Conservation (phyloP, 2,329 filamentous ascomycete genomes). For the Trichoderma afroharzianum region DNA sequence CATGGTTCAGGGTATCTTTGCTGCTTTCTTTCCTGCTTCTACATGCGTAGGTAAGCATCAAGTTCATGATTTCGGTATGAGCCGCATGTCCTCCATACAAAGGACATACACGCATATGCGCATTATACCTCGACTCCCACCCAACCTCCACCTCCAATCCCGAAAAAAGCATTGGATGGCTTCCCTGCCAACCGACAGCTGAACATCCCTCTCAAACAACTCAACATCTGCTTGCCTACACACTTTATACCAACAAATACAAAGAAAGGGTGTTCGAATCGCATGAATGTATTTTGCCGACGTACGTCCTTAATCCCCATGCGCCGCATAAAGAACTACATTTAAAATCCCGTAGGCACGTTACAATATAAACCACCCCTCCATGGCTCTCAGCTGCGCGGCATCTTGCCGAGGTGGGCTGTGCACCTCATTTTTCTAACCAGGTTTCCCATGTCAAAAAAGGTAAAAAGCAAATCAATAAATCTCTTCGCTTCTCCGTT, state of each 20-base stretch:
- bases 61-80: not conserved
- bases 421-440: not conserved
- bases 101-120: not conserved
- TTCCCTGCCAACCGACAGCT: not conserved
- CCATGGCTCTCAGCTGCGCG: not conserved
- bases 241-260: not conserved
- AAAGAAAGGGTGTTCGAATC: not conserved
- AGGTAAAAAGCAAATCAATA: not conserved
- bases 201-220: not conserved
- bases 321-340: not conserved
- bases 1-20: not conserved
- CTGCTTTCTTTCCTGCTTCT: not conserved
- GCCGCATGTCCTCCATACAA: not conserved
- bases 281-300: not conserved
- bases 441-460: not conserved
- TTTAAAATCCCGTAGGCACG: not conserved
- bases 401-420: not conserved
- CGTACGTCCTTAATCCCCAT: not conserved
- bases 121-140: not conserved
- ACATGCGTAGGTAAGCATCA: not conserved
- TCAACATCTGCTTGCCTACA: not conserved
- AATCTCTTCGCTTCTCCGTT: not conserved
- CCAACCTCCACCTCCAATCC: not conserved
- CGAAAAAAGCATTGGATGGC: not conserved
- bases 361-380: not conserved